Percentiles rank a stretch among this genome's conserved stretches.
These are phyloP conservation scores for Phlyctochytrium planicorne DNA, from an alignment of 192 early-diverging fungal species.

Conservation along the genomic window DNA sequence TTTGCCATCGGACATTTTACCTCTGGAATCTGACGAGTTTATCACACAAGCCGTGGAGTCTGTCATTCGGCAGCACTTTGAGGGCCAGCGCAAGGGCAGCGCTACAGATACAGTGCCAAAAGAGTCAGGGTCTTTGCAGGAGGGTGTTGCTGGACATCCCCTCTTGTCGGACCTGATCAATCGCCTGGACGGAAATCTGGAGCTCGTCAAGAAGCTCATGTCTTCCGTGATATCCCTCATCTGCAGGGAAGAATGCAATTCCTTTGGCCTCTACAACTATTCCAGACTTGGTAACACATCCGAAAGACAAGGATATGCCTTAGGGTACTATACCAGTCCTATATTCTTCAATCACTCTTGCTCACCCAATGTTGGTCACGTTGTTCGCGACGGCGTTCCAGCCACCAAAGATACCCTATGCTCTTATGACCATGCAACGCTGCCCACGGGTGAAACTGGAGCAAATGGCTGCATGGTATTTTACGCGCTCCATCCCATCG, in stretches of 20 bases:
- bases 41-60: background rate
- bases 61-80: slow-evolving; percentile 1
- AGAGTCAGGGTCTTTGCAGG: slow-evolving; percentile 4
- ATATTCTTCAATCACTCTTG: slow-evolving; percentile 56
- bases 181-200: background rate
- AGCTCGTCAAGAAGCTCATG: slow-evolving; percentile 1
- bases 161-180: background rate
- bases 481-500: slow-evolving; percentile 34
- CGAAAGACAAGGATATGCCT: slow-evolving; percentile 40
- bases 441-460: too few relatives aligned
- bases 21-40: background rate
- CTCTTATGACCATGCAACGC: too few relatives aligned
- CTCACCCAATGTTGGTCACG: slow-evolving; percentile 43
- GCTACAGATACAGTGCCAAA: background rate
- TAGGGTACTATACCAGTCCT: slow-evolving; percentile 39
- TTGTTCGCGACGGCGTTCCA: slow-evolving; percentile 12
- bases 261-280: slow-evolving; percentile 50
- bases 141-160: background rate
- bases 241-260: slow-evolving; percentile 54
- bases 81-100: background rate
- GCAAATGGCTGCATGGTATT: slow-evolving; percentile 44
- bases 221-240: slow-evolving; percentile 31
- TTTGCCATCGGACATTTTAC: background rate
- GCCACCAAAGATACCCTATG: background rate
- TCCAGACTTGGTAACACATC: slow-evolving; percentile 11